Evolutionary conservation across 2,329 filamentous ascomycete species (phyloP), one percentile per base, ranked within the genome.

Genomic region (Xylariaceae sp.): DNA sequence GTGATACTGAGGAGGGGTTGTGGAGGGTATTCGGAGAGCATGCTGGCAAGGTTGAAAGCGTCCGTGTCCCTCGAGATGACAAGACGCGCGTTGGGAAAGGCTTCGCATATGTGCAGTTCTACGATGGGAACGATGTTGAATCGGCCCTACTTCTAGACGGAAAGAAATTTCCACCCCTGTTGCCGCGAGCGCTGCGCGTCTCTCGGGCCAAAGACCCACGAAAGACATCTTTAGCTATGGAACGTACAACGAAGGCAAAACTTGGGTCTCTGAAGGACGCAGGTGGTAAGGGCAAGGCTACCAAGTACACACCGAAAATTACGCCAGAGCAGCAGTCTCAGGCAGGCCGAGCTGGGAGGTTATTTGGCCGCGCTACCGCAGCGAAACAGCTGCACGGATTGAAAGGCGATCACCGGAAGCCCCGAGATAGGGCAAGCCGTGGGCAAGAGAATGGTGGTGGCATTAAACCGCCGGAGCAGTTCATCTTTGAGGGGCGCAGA

Each of bases 61-160:
- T 99, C 29, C 89, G 94, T 27, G 92, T 99, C 16, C 84, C 97
- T 44, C 86, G 94, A 50, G 94, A 99, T 68, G 80, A 89, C 58
- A 88, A 89, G 62, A 99, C 95, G 6, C 85, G 95, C 43, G 91
- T 99, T 24, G 92, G 94, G 66, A 99, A 99, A 71, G 94, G 94
- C 4, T 91, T 99, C 68, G 95, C 95, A 58, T 99, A 99, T 67
- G 93, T 99, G 13, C 94, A 99, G 69, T 99, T 99, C 74, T 84
- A 87, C 67, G 91, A 97, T 65, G 84, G 81, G 58, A 97, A 95
- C 65, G 80, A 87, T 37, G 93, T 99, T 39, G 94, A 99, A 73
- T 83, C 88, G n/a, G 94, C 94, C 1, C 81, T 99, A 10, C 81
- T 95, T 32, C 84, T 93, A 57, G 83, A 97, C 70, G 92, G 86